A percentile compares a stretch with the other conserved stretches of the same genome.
Conservation (phyloP, 1,284 basidiomycete genomes). For the Calocybe gambosa region DNA sequence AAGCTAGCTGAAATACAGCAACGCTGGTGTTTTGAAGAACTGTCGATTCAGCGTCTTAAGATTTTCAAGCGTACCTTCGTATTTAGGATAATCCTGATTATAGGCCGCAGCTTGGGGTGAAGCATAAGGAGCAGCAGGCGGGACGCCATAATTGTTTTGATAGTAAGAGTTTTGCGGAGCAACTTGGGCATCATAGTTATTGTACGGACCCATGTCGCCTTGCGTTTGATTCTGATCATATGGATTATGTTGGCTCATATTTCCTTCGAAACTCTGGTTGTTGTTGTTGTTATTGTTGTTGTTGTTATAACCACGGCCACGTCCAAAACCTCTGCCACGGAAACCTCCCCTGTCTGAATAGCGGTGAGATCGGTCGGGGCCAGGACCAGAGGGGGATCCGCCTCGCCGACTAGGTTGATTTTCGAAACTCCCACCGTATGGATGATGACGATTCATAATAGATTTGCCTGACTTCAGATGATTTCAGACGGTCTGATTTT, state of each 20-base stretch:
- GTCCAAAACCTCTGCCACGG: slow-evolving; percentile 60
- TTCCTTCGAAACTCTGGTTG: slow-evolving; percentile 38
- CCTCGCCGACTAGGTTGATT: slow-evolving; percentile 45
- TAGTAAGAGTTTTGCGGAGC: slow-evolving; percentile 56
- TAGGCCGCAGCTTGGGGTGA: slow-evolving; percentile 32
- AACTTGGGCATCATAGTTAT: slow-evolving; percentile 53
- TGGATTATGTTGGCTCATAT: slow-evolving; percentile 39
- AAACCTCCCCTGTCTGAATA: slow-evolving; percentile 54
- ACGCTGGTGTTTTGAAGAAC: slow-evolving; percentile 21
- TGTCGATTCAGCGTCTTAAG: slow-evolving; percentile 41
- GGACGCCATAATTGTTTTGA: slow-evolving; percentile 51
- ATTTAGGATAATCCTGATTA: slow-evolving; percentile 55
- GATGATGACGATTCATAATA: slow-evolving; percentile 79
- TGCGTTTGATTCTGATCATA: slow-evolving; percentile 62
- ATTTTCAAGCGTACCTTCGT: slow-evolving; percentile 74
- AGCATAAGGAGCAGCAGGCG: slow-evolving; percentile 30
- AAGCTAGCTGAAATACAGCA: slow-evolving; percentile 17
- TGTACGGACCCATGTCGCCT: slow-evolving; percentile 55
- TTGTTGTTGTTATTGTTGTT: slow-evolving; percentile 37
- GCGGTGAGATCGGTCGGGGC: slow-evolving; percentile 67
- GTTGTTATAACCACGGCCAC: slow-evolving; percentile 52
- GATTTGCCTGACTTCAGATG: slow-evolving; percentile 15
- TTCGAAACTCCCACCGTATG: slow-evolving; percentile 72
- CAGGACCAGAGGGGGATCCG: slow-evolving; percentile 44
- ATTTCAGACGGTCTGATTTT: slow-evolving; percentile 12